These are phyloP conservation scores for Crithidia acanthocephali DNA, from an alignment of 208 protist species.

Conservation along the genomic window DNA sequence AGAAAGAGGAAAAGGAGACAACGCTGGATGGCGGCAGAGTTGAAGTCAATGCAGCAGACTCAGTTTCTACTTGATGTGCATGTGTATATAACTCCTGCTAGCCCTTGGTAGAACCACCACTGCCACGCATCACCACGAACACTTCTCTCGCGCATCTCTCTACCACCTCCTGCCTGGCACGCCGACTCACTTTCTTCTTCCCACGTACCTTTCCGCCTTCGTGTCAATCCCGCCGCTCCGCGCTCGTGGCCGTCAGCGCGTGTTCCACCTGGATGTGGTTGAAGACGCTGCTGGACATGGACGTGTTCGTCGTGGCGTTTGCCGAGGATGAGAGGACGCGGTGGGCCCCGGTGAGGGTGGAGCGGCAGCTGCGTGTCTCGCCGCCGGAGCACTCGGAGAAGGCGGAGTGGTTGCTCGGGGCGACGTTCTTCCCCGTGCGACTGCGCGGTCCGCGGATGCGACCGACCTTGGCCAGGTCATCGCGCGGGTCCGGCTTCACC, in stretches of 20 bases:
- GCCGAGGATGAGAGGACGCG: conserved; percentile 51
- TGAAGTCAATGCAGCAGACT: too few species aligned
- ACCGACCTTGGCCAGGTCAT: conserved; percentile 22
- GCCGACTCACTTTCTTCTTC: conserved; percentile 3
- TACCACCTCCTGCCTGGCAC: too few species aligned
- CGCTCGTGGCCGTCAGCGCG: conserved; percentile 15
- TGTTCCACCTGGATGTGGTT: conserved; percentile 29
- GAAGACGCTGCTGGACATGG: conserved; percentile 41
- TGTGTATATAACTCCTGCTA: too few species aligned
- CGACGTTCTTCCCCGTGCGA: conserved; percentile 61
- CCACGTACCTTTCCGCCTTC: neutral
- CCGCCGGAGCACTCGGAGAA: conserved; percentile 89
- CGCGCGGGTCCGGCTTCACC: conserved; percentile 46
- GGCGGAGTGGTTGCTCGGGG: conserved; percentile 74
- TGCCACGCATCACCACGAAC: too few species aligned
- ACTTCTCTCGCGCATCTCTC: neutral
- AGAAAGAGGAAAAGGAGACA: too few species aligned
- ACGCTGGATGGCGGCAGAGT: too few species aligned
- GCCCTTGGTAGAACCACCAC: too few species aligned
- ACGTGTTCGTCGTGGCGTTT: conserved; percentile 54
- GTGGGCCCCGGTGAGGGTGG: conserved; percentile 42
- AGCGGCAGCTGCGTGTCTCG: conserved; percentile 76
- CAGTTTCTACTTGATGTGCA: too few species aligned
- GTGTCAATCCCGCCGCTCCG: conserved; percentile 16
- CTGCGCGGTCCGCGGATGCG: conserved; percentile 52